Percentiles rank a stretch among this genome's conserved stretches.
Conservation (phyloP, 768 basidiomycete genomes). For the Suillus sp. region DNA sequence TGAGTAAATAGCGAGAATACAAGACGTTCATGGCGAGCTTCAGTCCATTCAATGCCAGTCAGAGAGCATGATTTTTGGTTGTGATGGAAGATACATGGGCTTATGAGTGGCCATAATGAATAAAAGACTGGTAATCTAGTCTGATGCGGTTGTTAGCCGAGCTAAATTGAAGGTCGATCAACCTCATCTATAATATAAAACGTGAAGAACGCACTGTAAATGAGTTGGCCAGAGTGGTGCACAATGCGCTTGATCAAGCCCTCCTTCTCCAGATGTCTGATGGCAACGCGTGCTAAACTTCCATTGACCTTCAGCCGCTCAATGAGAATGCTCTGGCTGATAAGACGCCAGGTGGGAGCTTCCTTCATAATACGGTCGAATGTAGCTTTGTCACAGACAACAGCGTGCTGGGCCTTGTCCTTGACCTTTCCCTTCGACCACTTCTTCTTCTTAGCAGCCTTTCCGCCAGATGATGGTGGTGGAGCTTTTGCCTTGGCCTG, state of each 20-base stretch:
- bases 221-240: constrained; percentile 90
- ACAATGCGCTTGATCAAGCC: constrained; percentile 94
- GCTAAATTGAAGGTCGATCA: constrained; percentile 32
- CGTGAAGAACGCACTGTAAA: constrained; percentile 79
- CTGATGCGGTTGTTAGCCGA: constrained; percentile 45
- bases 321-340: constrained; percentile 97
- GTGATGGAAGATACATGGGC: constrained; percentile 40
- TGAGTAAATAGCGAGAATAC: background rate
- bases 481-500: constrained; percentile 82
- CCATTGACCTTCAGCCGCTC: constrained; percentile 98
- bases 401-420: constrained; percentile 99
- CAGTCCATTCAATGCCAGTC: constrained; percentile 17
- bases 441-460: constrained; percentile 99
- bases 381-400: constrained; percentile 90
- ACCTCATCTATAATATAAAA: background rate
- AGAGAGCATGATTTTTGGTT: constrained; percentile 33
- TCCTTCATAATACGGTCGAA: constrained; percentile 97
- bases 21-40: background rate
- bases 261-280: constrained; percentile 91
- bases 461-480: constrained; percentile 68
- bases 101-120: constrained; percentile 28
- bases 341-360: constrained; percentile 98
- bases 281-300: constrained; percentile 87
- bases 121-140: constrained; percentile 33
- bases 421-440: constrained; percentile 99